Evolutionary conservation across 139 green algal species (phyloP).

Genomic region (Cymbomonas tetramitiformis): DNA sequence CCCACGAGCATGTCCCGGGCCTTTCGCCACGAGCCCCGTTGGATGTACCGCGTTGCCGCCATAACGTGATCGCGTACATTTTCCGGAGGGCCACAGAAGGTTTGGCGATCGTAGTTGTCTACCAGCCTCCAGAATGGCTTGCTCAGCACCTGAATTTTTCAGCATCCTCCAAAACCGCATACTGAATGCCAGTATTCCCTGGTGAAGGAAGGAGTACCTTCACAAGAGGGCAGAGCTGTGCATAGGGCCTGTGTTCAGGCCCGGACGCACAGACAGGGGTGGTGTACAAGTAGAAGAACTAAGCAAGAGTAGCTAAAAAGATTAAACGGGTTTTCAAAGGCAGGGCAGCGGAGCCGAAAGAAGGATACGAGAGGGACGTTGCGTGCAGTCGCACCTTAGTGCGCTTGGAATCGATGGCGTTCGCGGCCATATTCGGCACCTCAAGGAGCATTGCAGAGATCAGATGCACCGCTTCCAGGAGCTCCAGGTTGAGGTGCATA

Average conservation of each 20-base stretch:
- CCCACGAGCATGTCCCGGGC: constrained; percentile 41
- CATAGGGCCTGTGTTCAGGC: too few species aligned
- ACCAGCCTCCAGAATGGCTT: constrained; percentile 62
- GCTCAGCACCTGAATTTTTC: neutral
- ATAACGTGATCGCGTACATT: constrained; percentile 95
- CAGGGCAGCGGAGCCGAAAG: too few species aligned
- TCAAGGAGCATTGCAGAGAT: constrained; percentile 88
- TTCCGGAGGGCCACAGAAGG: constrained; percentile 86
- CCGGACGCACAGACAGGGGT: too few species aligned
- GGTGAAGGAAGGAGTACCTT: too few species aligned
- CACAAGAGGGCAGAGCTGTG: too few species aligned
- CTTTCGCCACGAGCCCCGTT: constrained; percentile 66
- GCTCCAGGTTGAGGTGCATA: constrained; percentile 98
- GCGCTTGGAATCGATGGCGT: constrained; percentile 32
- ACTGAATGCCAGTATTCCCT: too few species aligned
- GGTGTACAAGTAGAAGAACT: too few species aligned
- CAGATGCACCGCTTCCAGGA: constrained; percentile 81
- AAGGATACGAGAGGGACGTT: too few species aligned
- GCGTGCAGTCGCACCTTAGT: too few species aligned
- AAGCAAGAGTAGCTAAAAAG: constrained; percentile 19
- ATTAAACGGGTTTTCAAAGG: too few species aligned
- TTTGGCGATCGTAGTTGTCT: constrained; percentile 83
- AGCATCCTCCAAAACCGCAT: too few species aligned
- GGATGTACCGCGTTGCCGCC: constrained; percentile 57
- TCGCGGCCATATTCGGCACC: constrained; percentile 65